These are phyloP conservation scores for Theobroma grandiflorum DNA, from an alignment of 441 rosid species.

Conservation along the genomic window DNA sequence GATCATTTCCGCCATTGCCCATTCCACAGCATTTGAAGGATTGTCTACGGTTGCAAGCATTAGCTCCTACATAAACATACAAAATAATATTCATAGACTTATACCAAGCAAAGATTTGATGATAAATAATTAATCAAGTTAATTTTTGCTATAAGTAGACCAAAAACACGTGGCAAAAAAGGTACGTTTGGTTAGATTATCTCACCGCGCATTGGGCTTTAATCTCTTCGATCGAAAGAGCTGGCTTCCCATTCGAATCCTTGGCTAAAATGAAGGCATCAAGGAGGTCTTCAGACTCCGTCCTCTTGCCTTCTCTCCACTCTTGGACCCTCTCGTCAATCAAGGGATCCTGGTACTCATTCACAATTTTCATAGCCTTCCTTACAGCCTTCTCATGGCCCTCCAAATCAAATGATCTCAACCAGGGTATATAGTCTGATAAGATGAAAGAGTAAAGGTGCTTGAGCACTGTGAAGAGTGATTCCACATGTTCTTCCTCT, in stretches of 20 bases:
- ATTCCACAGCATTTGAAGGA: slow-evolving; percentile 57
- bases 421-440: slow-evolving; percentile 56
- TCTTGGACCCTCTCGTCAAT: slow-evolving; percentile 39
- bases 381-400: slow-evolving; percentile 54
- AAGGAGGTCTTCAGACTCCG: slow-evolving; percentile 51
- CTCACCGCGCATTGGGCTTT: slow-evolving; percentile 53
- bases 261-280: slow-evolving; percentile 43
- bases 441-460: slow-evolving; percentile 45
- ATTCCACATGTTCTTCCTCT: slow-evolving; percentile 54
- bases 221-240: slow-evolving; percentile 50
- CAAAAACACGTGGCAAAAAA: too few relatives aligned
- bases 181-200: neutral
- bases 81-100: neutral
- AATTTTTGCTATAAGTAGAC: neutral
- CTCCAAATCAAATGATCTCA: slow-evolving; percentile 56
- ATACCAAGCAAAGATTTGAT: neutral
- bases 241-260: slow-evolving; percentile 40
- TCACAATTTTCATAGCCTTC: slow-evolving; percentile 32
- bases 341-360: slow-evolving; percentile 42
- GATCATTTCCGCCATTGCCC: slow-evolving; percentile 60
- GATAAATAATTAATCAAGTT: too few relatives aligned
- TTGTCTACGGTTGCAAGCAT: slow-evolving; percentile 54
- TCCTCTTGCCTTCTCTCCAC: slow-evolving; percentile 38
- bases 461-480: slow-evolving; percentile 42
- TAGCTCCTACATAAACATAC: slow-evolving; percentile 20